Base-by-base conservation (phyloP, 2,329 filamentous ascomycete species). In the Neoarthrinium moseri region DNA sequence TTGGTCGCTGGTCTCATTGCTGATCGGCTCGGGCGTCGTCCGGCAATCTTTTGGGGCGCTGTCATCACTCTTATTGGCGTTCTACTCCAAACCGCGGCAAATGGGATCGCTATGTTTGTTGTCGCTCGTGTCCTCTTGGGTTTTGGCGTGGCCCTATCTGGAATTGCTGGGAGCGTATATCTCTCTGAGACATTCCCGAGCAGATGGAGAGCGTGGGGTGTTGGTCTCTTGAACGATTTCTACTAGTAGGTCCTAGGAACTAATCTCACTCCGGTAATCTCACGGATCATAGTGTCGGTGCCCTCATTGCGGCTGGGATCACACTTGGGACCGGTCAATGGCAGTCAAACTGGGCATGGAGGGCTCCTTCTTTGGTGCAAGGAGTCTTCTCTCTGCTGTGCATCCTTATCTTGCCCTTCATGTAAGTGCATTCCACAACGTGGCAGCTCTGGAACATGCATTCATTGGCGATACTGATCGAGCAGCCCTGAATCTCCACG, bases 31-130 rank as follows among this genome's bases (percentile, higher is more conserved):
- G 73, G 72, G 4, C 69, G 74, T 10, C 66, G 69, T 13, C 66
- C 66, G 6, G 64, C 71, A 4, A 68, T 76, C 10, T 66, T 75
- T 35, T 66, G 63, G 54, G 58, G 53, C 5, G 69, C 68, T 0
- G 44, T 66, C 3, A 54, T 75, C 11, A 73, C 70, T 1, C 51
- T 77, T 8, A 33, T 75, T 4, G 75, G 71, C 0, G 64, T 74
- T 17, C 54, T 74, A 8, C 56, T 77, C 11, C 75, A 77, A 54
- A 66, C 69, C 0, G 70, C 73, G 0, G 68, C 75, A 0, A 73
- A 78, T 51, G 70, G 77, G 44, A 70, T 75, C 5, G 71, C 68
- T 46, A 78, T 77, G 74, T 78, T 78, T 53, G 67, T 74, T 23
- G 49, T 71, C 11, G 66, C 63, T 0, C 65, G 77, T 12, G 67